Base-by-base conservation (phyloP, 805 yeast genomes). In the Kluyveromyces lactis region DNA sequence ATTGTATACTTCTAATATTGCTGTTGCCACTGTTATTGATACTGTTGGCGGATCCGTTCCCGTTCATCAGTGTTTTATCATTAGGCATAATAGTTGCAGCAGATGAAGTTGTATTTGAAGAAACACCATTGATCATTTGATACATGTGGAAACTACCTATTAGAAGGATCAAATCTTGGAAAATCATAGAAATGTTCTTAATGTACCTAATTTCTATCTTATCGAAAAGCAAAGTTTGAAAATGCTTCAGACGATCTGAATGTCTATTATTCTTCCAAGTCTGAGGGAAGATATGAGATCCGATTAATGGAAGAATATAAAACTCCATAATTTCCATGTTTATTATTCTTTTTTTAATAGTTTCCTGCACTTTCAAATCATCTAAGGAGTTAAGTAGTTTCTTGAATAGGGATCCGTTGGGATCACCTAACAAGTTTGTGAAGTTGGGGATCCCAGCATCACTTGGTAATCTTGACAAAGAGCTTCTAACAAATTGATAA, bases 391-490 rank as follows among this genome's bases (percentile, higher is more conserved):
- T 34, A 13, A 46, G 33, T 28, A 51, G 33, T 51, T 41, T 53
- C 61, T 62, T 45, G 34, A 48, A 49, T 5, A 47, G 35, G 12
- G 45, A 42, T 26, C 64, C 64, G 44, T 55, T 67, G 46, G 53
- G 60, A 53, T 48, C 68, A 38, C 55, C 67, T 31, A 53, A 62
- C 32, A 50, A 47, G 26, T 60, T 60, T 3, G 66, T 50, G 44
- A 78, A 60, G 50, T 75, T 77, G 23, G 57, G 54, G 12, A 68
- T 51, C 0, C 81, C 81, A 16, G 74, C 60, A 15, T 60, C 57
- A 36, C 66, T 65, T 17, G 75, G 70, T 23, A 71, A 63, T 42
- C 80, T 68, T 11, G 84, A 71, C 45, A 73, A 64, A 16, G 70
- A 67, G 2, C 83, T 75, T 47, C 85, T 63, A 34, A 74, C 62